phyloP scores from a whole-genome alignment of 2,329 filamentous ascomycete genomes.

The Calonectria pseudoturangicola region DNA sequence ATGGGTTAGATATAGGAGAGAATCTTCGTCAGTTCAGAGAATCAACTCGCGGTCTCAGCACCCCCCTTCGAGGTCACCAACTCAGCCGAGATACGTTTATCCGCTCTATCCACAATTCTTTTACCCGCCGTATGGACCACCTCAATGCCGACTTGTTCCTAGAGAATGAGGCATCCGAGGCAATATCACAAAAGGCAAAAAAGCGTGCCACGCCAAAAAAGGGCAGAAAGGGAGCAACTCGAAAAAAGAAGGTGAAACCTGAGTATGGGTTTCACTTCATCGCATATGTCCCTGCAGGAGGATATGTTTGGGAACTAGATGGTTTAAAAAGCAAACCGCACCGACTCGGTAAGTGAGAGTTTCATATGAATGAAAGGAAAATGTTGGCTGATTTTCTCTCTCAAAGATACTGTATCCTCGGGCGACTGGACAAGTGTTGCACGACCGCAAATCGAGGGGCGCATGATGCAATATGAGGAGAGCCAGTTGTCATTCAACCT shows the following conservation, averaged over 20 bases:
- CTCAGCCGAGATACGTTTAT: slow-evolving; percentile 86
- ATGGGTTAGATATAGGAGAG: slow-evolving; percentile 79
- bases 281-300: slow-evolving; percentile 87
- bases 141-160: slow-evolving; percentile 81
- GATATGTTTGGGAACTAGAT: slow-evolving; percentile 90
- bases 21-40: slow-evolving; percentile 83
- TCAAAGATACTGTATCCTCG: slow-evolving; percentile 42
- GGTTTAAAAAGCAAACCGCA: slow-evolving; percentile 84
- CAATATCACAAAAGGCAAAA: slow-evolving; percentile 58
- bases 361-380: neutral
- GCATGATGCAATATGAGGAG: slow-evolving; percentile 81
- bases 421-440: slow-evolving; percentile 81
- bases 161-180: slow-evolving; percentile 70
- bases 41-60: slow-evolving; percentile 80
- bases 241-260: slow-evolving; percentile 65
- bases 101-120: slow-evolving; percentile 90
- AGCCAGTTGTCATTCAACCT: slow-evolving; percentile 84
- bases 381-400: slow-evolving; percentile 32
- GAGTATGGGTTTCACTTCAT: slow-evolving; percentile 90
- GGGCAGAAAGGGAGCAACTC: slow-evolving; percentile 57
- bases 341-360: slow-evolving; percentile 55
- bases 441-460: slow-evolving; percentile 77
- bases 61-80: slow-evolving; percentile 83
- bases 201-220: slow-evolving; percentile 60
- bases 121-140: slow-evolving; percentile 86